A percentile compares a stretch with the other conserved stretches of the same genome.
Evolutionary conservation across 73 alveolate species (phyloP).

Genomic region (Blepharisma stoltei): DNA sequence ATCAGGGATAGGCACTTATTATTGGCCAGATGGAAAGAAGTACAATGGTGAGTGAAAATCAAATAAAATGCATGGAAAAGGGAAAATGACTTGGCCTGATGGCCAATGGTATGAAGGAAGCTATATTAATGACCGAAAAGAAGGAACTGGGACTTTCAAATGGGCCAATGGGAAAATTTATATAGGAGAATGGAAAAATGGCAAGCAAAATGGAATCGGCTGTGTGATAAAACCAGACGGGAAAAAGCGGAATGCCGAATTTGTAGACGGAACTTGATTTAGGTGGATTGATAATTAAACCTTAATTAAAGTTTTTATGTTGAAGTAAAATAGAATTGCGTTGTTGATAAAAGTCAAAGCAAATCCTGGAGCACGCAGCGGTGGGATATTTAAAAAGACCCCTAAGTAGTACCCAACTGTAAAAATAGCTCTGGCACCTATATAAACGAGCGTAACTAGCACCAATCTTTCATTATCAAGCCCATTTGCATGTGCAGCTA

Average conservation of each 20-base stretch:
- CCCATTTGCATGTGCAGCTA: too few species aligned
- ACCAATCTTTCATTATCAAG: too few species aligned
- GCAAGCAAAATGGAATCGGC: constrained; percentile 71
- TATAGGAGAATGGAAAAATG: constrained; percentile 63
- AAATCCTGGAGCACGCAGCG: too few species aligned
- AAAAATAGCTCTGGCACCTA: too few species aligned
- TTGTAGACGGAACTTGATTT: constrained; percentile 49
- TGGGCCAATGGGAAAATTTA: constrained; percentile 62
- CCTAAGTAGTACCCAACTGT: too few species aligned
- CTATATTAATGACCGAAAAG: constrained; percentile 56
- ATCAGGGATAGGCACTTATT: constrained; percentile 55
- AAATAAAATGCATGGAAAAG: constrained; percentile 73
- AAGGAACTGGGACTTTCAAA: constrained; percentile 63
- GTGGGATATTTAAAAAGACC: too few species aligned
- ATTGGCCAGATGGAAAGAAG: constrained; percentile 57
- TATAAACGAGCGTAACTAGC: too few species aligned
- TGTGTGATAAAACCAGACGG: constrained; percentile 33
- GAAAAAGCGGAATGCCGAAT: constrained; percentile 38
- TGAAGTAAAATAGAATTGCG: too few species aligned
- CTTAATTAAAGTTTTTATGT: too few species aligned
- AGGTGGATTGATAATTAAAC: not conserved
- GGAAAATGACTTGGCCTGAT: constrained; percentile 62
- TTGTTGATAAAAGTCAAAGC: too few species aligned
- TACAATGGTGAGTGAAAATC: constrained; percentile 58
- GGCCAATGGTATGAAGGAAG: constrained; percentile 68